These are phyloP conservation scores for Kwoniella bestiolae DNA, from an alignment of 768 basidiomycete genomes.

Conservation along the genomic window DNA sequence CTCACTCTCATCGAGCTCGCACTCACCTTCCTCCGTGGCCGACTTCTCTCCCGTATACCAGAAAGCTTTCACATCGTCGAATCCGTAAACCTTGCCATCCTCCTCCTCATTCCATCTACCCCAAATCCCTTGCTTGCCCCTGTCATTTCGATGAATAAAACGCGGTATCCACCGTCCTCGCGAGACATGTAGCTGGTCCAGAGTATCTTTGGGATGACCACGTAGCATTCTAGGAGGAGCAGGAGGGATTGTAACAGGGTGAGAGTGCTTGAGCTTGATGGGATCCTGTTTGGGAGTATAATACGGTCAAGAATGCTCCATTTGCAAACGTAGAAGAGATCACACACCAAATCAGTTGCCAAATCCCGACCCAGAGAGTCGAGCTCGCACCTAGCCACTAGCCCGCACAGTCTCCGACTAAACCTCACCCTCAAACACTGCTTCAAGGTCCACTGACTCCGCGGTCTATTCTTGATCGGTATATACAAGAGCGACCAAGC, in stretches of 20 bases:
- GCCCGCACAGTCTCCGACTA: slow-evolving; percentile 35
- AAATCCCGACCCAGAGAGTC: slow-evolving; percentile 48
- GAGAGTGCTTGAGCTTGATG: slow-evolving; percentile 32
- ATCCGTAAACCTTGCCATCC: slow-evolving; percentile 27
- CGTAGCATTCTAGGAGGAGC: slow-evolving; percentile 31
- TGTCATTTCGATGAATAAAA: slow-evolving; percentile 33
- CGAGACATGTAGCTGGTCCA: slow-evolving; percentile 30
- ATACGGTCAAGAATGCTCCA: no score
- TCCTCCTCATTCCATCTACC: slow-evolving; percentile 37
- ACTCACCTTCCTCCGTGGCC: slow-evolving; percentile 31
- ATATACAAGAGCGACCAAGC: slow-evolving; percentile 40
- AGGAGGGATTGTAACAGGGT: slow-evolving; percentile 41
- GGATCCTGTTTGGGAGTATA: no score
- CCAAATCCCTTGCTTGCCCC: slow-evolving; percentile 21
- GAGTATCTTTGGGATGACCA: slow-evolving; percentile 37
- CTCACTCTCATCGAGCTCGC: neutral
- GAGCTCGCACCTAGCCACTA: slow-evolving; percentile 48
- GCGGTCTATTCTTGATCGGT: slow-evolving; percentile 30
- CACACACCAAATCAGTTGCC: slow-evolving; percentile 30
- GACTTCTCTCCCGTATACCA: slow-evolving; percentile 48
- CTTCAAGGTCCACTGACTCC: slow-evolving; percentile 37
- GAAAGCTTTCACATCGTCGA: slow-evolving; percentile 42
- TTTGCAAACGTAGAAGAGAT: no score
- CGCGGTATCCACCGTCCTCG: slow-evolving; percentile 37
- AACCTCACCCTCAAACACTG: slow-evolving; percentile 44